These are phyloP conservation scores for Aspergillus fumigatus DNA, from an alignment of 2,329 filamentous ascomycete genomes.

Conservation along the genomic window DNA sequence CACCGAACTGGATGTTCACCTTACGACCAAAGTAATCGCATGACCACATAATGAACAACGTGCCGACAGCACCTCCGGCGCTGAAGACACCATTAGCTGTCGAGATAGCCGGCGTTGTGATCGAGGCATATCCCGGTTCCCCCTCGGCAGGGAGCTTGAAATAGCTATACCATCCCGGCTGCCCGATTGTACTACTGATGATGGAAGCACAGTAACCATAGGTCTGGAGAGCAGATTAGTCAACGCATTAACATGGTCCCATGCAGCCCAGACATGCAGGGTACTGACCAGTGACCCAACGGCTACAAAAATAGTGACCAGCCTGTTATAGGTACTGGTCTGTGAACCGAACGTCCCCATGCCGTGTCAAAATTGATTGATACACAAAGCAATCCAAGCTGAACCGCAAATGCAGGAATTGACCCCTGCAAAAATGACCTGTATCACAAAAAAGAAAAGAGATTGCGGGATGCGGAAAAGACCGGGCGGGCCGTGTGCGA, in stretches of 20 bases:
- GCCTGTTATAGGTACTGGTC: constrained; percentile 35
- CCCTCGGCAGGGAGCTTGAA: constrained; percentile 45
- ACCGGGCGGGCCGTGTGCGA: not conserved
- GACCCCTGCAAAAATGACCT: not conserved
- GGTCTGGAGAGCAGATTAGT: constrained; percentile 31
- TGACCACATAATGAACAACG: constrained; percentile 49
- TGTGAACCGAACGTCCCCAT: constrained; percentile 33
- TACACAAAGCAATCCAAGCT: not conserved
- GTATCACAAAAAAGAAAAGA: not conserved
- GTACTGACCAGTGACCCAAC: constrained; percentile 37
- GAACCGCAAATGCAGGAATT: constrained; percentile 1
- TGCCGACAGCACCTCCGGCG: constrained; percentile 46
- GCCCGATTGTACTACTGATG: constrained; percentile 50
- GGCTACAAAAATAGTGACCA: constrained; percentile 37
- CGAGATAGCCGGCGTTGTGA: constrained; percentile 45
- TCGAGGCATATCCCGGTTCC: constrained; percentile 43
- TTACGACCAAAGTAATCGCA: constrained; percentile 43
- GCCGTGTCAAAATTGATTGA: constrained; percentile 4
- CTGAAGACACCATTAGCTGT: constrained; percentile 49
- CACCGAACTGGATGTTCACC: constrained; percentile 45
- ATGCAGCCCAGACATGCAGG: not conserved
- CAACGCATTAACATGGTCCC: not conserved
- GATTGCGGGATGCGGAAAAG: not conserved
- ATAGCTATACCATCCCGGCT: constrained; percentile 50
- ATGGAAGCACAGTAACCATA: constrained; percentile 51